Percentiles rank a stretch among this genome's conserved stretches.
Evolutionary conservation across 1,284 basidiomycete genomes (phyloP).

Genomic region (Athelia sp.): DNA sequence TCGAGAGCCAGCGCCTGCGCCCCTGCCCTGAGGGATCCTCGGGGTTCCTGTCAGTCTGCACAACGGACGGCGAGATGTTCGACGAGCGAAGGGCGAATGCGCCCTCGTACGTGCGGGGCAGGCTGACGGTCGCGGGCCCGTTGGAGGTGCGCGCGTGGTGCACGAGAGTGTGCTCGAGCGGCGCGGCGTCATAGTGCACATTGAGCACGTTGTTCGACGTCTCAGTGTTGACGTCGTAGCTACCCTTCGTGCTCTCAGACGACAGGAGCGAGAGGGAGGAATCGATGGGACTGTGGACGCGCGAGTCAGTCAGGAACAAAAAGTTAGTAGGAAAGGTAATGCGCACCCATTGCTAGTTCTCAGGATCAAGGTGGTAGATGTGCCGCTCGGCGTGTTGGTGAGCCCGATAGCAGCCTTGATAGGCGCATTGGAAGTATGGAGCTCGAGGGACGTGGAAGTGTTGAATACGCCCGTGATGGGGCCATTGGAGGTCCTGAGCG

Average conservation of each 20-base stretch:
- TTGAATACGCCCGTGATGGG: slow-evolving; percentile 31
- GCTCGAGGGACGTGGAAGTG: slow-evolving; percentile 20
- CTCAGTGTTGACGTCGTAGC: slow-evolving; percentile 27
- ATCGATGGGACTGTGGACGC: slow-evolving; percentile 21
- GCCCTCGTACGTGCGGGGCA: slow-evolving; percentile 41
- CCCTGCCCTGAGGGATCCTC: slow-evolving; percentile 36
- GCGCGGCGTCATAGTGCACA: slow-evolving; percentile 28
- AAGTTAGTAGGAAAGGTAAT: too few relatives aligned
- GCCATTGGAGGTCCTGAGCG: slow-evolving; percentile 24
- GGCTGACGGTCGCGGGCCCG: slow-evolving; percentile 22
- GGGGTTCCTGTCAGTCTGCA: slow-evolving; percentile 13
- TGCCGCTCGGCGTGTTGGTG: slow-evolving; percentile 14
- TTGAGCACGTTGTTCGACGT: slow-evolving; percentile 25
- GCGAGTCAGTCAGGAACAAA: neutral
- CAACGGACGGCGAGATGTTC: slow-evolving; percentile 15
- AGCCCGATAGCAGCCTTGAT: slow-evolving; percentile 26
- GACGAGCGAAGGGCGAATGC: slow-evolving; percentile 27
- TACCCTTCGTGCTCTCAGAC: slow-evolving; percentile 19
- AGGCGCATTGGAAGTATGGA: slow-evolving; percentile 26
- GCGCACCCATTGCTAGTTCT: slow-evolving; percentile 27
- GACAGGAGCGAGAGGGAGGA: slow-evolving; percentile 23
- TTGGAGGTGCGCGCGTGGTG: slow-evolving; percentile 27
- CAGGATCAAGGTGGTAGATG: slow-evolving; percentile 14
- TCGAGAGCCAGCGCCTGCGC: slow-evolving; percentile 22
- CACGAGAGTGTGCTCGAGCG: slow-evolving; percentile 33